Conservation (phyloP, 176 grass and related monocot species). For the Paspalum vaginatum region DNA sequence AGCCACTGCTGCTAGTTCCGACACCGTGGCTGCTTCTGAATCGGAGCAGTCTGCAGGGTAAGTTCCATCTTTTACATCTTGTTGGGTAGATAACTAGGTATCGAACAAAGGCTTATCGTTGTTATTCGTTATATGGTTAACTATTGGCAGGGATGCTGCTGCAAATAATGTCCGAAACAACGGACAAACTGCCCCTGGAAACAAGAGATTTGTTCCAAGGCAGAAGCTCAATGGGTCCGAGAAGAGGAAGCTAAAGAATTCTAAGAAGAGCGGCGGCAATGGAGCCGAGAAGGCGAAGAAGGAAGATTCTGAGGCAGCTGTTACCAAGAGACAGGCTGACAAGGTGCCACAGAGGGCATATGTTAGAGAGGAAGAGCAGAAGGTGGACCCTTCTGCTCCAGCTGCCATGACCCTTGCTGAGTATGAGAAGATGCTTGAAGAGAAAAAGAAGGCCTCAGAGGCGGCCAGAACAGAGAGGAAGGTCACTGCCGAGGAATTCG, state of each 20-base stretch:
- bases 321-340: not conserved
- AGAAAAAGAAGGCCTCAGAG: conserved; percentile 37
- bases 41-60: conserved; percentile 22
- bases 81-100: not conserved
- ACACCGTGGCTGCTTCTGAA: not conserved
- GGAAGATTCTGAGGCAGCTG: conserved; percentile 1
- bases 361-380: conserved; percentile 7
- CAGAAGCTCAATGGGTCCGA: conserved; percentile 10
- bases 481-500: conserved; percentile 31
- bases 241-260: conserved; percentile 43
- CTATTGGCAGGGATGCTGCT: conserved; percentile 19
- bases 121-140: not conserved
- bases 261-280: not conserved
- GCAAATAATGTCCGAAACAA: not conserved
- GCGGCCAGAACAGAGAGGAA: conserved; percentile 22
- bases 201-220: not conserved
- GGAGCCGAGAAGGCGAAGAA: conserved; percentile 14
- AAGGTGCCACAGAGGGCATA: not conserved
- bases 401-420: conserved; percentile 43
- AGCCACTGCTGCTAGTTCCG: not conserved
- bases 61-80: not conserved
- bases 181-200: not conserved
- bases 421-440: conserved; percentile 51
- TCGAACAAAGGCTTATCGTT: not conserved
- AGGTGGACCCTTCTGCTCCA: not conserved